Evolutionary conservation across 495 filamentous ascomycete species (phyloP), one percentile per base, ranked within the genome.

Genomic region (Bryoglossum gracile): DNA sequence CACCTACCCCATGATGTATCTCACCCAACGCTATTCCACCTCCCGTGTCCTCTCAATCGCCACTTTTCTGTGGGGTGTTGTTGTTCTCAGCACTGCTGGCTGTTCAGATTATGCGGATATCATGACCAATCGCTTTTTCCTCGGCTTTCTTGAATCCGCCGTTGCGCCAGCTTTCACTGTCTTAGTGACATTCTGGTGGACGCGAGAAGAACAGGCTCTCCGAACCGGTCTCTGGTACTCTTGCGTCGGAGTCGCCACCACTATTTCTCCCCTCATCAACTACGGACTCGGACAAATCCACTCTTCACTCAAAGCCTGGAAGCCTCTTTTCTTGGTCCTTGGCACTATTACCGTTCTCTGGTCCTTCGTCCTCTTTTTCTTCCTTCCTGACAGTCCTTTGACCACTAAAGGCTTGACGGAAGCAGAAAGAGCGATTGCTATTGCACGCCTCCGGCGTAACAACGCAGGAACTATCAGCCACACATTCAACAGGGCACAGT

Each of bases 391-490:
- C 52, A 80, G 75, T 5, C 80, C 78, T 0, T 73, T 83, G 58
- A 73, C 70, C 0, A 77, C 80, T 4, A 75, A 69, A 36, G 77
- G 77, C 25, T 71, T 83, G 22, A 71, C 41, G 22, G 66, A 73
- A 38, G 67, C 67, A 46, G 71, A 83, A 54, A 76, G 78, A 46
- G 66, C 64, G 16, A 64, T 82, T 45, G 76, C 78, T 33, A 69
- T 82, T 11, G 72, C 79, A 50, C 69, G 77, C 9, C 60, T 83
- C 9, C 64, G 75, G 25, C 68, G 70, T 11, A 81, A 84, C 44
- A 76, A 82, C 53, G 81, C 79, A 0, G 80, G 80, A 42, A 68
- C 81, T 11, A 77, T 81, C 63, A 83, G 80, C 47, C 75, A 77
- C 39, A 65, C 69, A 42, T 71, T 81, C 11, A 82, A 82, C 47